Percentiles rank a stretch among this genome's conserved stretches.
These are phyloP conservation scores for Fraxinus quadrangulata DNA, from an alignment of 257 asterid genomes.

Conservation along the genomic window DNA sequence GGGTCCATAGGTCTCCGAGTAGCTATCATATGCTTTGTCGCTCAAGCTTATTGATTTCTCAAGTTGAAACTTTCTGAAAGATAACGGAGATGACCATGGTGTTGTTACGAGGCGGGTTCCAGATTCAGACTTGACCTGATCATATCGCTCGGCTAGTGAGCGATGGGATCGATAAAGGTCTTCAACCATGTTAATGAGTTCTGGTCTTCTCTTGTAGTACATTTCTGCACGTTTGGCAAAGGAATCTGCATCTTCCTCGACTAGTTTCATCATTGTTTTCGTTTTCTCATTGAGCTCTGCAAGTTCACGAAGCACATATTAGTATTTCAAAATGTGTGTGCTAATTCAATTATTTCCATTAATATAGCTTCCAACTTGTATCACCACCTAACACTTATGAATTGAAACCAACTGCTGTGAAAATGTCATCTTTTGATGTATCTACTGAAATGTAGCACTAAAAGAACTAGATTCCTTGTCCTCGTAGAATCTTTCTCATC, in stretches of 20 bases:
- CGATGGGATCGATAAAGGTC: conserved; percentile 79
- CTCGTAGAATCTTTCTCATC: not conserved
- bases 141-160: conserved; percentile 68
- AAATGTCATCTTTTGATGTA: not conserved
- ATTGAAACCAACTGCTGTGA: not conserved
- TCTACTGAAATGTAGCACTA: not conserved
- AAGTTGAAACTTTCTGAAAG: conserved; percentile 46
- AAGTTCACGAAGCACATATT: not conserved
- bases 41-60: conserved; percentile 50
- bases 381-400: not conserved
- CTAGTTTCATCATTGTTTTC: conserved; percentile 60
- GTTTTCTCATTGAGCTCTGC: conserved; percentile 52
- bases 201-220: conserved; percentile 88
- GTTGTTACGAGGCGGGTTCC: conserved; percentile 44
- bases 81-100: conserved; percentile 59
- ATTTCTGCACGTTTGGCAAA: conserved; percentile 94
- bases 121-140: conserved; percentile 60
- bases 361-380: not conserved
- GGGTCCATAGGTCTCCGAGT: conserved; percentile 69
- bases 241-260: conserved; percentile 89
- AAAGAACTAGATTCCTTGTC: not conserved
- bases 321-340: not conserved
- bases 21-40: conserved; percentile 69
- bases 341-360: no score
- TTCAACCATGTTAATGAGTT: conserved; percentile 75